Evolutionary conservation across 805 yeast species (phyloP), one percentile per base, ranked within the genome.

Genomic region (Aciculoconidium aculeatum): DNA sequence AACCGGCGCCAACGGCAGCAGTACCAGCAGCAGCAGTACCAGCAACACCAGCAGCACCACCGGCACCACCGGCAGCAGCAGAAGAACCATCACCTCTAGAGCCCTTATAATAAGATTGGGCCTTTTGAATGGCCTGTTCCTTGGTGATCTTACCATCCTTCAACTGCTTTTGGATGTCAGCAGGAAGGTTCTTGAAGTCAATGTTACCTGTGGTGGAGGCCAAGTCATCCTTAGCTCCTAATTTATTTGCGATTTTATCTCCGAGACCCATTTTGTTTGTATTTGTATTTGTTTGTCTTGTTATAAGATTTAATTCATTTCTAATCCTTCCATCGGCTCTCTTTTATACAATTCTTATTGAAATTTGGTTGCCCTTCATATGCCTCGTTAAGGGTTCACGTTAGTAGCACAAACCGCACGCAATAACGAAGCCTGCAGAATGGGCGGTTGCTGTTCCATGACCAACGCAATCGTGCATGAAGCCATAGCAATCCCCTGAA

Each of bases 241-340:
- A 41, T 37, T 55, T 57, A 15, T 45, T 39, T 37, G 44, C 46
- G 30, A 61, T 38, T 41, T 58, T 61, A 38, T 61, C 66, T 13
- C 59, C 42, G 29, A 61, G 46, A 31, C 67, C 66, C 67, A 61
- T 61, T 11, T 26, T 49, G 18, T 15, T 27, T n/a, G n/a, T n/a
- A n/a, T n/a, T n/a, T n/a, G 20, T 22, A n/a, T 31, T n/a, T 6
- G 10, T 20, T 8, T 23, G 21, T 13, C 25, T n/a, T n/a, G n/a
- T n/a, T n/a, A n/a, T n/a, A n/a, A 21, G 6, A 9, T n/a, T 21
- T 11, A 15, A 15, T 24, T 15, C 13, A 7, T 6, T 10, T 10
- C 16, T 21, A 15, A 17, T n/a, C n/a, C n/a, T n/a, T n/a, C n/a
- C n/a, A n/a, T n/a, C 28, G 10, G 20, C 20, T 16, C 15, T 23